phyloP scores from a whole-genome alignment of 2,329 filamentous ascomycete genomes.

The Colletotrichum higginsianum region DNA sequence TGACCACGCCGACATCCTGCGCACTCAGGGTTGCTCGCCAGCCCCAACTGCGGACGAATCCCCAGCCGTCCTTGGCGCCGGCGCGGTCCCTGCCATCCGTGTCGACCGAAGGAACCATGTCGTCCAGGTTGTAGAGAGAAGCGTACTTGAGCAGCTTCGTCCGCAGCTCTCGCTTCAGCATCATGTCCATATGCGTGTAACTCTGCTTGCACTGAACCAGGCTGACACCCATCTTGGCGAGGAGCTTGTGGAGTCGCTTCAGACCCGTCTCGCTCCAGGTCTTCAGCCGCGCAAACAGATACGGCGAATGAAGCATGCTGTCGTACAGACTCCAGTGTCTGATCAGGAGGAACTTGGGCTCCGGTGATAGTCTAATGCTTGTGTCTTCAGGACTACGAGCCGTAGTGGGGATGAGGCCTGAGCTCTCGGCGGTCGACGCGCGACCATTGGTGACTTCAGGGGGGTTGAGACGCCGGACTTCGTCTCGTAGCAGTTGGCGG shows the following conservation, averaged over 20 bases:
- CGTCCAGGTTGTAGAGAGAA: constrained; percentile 92
- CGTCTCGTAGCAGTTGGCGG: constrained; percentile 88
- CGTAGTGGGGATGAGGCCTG: constrained; percentile 89
- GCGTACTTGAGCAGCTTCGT: constrained; percentile 92
- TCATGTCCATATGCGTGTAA: constrained; percentile 99
- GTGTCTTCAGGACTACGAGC: constrained; percentile 92
- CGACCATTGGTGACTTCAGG: constrained; percentile 76
- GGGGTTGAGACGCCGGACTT: constrained; percentile 94
- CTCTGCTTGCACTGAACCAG: constrained; percentile 94
- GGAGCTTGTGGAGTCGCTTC: constrained; percentile 90
- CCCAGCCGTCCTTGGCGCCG: constrained; percentile 91
- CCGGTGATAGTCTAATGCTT: constrained; percentile 91
- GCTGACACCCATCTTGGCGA: constrained; percentile 98
- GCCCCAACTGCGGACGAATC: constrained; percentile 97
- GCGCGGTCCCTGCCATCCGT: constrained; percentile 78
- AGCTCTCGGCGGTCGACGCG: constrained; percentile 74
- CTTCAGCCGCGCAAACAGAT: constrained; percentile 90
- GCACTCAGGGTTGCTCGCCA: constrained; percentile 96
- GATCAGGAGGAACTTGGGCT: constrained; percentile 92
- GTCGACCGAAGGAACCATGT: constrained; percentile 86
- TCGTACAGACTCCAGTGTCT: constrained; percentile 98
- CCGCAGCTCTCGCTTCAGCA: constrained; percentile 89
- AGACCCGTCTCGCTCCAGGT: constrained; percentile 94
- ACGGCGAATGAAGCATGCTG: constrained; percentile 97
- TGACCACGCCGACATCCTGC: constrained; percentile 92